Base-by-base conservation (phyloP, 495 filamentous ascomycete species). In the Diplogelasinospora grovesii region DNA sequence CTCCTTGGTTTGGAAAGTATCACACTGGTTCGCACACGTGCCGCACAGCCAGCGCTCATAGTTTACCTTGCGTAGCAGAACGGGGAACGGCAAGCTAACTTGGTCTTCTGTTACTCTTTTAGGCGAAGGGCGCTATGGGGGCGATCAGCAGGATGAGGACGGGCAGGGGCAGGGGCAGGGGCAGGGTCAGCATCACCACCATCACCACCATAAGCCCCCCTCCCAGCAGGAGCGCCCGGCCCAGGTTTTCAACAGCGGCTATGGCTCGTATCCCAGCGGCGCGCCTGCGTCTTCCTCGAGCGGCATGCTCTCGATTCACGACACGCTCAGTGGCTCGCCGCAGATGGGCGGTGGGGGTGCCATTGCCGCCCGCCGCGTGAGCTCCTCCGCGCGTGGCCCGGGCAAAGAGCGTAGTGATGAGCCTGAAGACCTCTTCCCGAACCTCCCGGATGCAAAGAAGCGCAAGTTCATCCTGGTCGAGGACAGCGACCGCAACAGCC, bases 391-490 rank as follows among this genome's bases (percentile, higher is more conserved):
- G 42, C 64, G 64, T 13, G n/a, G n/a, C n/a, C n/a, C n/a, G n/a
- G n/a, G n/a, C n/a, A n/a, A n/a, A n/a, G n/a, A n/a, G n/a, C n/a
- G n/a, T n/a, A 60, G 68, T 4, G 69, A 70, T 22, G 59, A 65
- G 30, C 79, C 77, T 14, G 72, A 74, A 5, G 77, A 79, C 8
- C 73, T 98, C 11, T 96, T 95, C 59, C 83, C 86, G 35, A 80
- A 86, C 36, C 71, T 95, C 18, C 90, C 90, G 1, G 85, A 86
- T 38, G 78, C 79, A 37, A 95, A 93, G 63, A 85, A 83, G 39
- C 82, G 89, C 49, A 98, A 95, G 59, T 97, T 97, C 59, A 94
- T 98, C 50, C 77, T 95, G 3, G 88, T 98, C 16, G 86, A 95
- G 45, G 92, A 97, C 59, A 75, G 73, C 11, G 83, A 85, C 36